phyloP scores from a whole-genome alignment of 352 stramenopile genomes.

The Blastocystis sp. region DNA sequence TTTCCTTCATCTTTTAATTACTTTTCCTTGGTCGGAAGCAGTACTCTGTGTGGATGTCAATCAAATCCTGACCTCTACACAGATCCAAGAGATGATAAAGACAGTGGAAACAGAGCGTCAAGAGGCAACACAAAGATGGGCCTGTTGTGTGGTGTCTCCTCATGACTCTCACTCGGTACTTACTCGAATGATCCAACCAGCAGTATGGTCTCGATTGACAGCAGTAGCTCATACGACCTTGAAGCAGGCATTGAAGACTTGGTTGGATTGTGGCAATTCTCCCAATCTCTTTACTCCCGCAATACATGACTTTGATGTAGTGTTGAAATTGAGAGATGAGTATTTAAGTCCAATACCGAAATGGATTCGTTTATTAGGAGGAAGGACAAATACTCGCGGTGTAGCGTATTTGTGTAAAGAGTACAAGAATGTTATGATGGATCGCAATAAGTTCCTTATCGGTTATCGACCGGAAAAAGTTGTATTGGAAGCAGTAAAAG shows the following conservation, averaged over 20 bases:
- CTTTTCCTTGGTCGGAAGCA: neutral
- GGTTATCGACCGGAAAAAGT: conserved; percentile 5
- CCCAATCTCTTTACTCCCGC: neutral
- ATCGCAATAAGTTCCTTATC: conserved; percentile 3
- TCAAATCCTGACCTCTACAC: neutral
- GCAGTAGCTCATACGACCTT: neutral
- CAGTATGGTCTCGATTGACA: neutral
- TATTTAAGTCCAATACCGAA: neutral
- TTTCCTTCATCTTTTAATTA: neutral
- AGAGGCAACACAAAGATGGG: neutral
- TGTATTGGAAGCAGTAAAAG: neutral
- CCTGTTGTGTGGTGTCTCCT: conserved; percentile 21
- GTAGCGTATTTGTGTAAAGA: neutral
- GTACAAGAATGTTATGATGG: conserved; percentile 47
- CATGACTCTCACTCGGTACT: neutral
- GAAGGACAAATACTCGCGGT: neutral
- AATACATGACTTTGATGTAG: conserved; percentile 17
- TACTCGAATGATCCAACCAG: neutral
- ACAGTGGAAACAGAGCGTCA: neutral
- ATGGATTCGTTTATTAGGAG: neutral
- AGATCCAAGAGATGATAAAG: neutral
- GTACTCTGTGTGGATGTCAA: neutral
- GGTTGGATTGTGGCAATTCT: neutral
- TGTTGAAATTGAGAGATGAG: neutral
- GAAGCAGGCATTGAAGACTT: neutral